A percentile compares a stretch with the other conserved stretches of the same genome.
Conservation (phyloP, 139 green algal species). For the Chlorella vulgaris region DNA sequence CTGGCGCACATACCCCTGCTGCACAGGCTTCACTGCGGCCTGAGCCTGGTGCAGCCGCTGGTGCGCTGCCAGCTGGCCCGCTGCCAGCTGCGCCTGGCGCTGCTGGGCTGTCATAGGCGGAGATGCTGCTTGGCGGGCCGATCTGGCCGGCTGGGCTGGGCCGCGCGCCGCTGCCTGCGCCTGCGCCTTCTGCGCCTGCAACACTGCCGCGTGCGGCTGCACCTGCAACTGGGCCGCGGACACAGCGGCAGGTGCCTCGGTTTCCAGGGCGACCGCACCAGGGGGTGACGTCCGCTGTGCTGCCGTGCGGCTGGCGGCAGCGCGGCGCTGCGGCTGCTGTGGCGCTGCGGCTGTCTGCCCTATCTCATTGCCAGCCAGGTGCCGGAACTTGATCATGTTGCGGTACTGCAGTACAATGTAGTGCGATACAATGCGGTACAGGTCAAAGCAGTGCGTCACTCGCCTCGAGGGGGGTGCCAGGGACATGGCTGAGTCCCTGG, state of each 20-base stretch:
- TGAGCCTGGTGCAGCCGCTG: conserved; percentile 2
- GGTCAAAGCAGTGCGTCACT: no score
- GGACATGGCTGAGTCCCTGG: no score
- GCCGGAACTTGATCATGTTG: conserved; percentile 78
- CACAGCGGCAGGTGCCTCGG: no score
- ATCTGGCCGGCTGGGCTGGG: background rate
- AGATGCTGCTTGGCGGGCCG: background rate
- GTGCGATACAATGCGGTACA: no score
- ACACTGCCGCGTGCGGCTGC: background rate
- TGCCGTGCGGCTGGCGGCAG: background rate
- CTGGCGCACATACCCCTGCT: background rate
- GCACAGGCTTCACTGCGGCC: background rate
- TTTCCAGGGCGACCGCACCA: background rate
- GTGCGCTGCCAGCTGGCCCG: background rate
- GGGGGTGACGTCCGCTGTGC: background rate
- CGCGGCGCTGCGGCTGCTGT: background rate
- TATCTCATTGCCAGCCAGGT: conserved; percentile 27
- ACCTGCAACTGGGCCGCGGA: background rate
- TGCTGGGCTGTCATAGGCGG: background rate
- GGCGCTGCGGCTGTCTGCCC: background rate
- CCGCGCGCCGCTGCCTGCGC: no score
- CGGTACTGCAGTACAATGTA: conserved; percentile 46
- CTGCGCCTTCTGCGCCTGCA: background rate
- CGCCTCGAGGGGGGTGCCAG: no score
- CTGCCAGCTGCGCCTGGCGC: background rate